Base-by-base conservation (phyloP, 495 filamentous ascomycete species). In the Apodospora peruviana region DNA sequence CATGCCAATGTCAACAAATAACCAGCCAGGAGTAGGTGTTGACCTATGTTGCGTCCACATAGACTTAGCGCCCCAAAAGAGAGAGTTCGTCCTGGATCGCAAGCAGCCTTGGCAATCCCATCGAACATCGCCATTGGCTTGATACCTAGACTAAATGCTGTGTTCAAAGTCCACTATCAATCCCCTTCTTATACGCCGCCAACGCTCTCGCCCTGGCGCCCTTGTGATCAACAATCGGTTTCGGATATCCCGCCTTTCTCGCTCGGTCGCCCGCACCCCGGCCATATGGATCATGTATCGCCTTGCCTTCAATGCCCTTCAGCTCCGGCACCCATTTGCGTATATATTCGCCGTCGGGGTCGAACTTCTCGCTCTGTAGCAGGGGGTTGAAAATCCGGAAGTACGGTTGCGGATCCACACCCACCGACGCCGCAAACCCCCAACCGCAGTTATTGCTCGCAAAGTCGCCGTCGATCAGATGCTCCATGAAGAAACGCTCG, bases 361-460 rank as follows among this genome's bases (percentile, higher is more conserved):
- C 86, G 61, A 86, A 95, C 68, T 84, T 90, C 74, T 91, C 87
- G 58, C 86, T 87, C 71, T 96, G 91, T 48, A 88, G 67, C 17
- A 85, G 55, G 4, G 91, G 91, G 61, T 95, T 96, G 65, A 96
- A 95, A 50, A 96, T 86, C 2, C 88, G 77, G 55, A 96, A 95
- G 57, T 91, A 95, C 0, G 90, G 90, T 68, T 95, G 90, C 2
- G 91, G 88, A 64, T 96, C 90, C 0, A 91, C 89, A 11, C 91
- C 91, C 1, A 87, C 86, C 10, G 77, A 82, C 0, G 84, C 81
- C 14, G 78, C 77, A 62, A 91, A 96, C 0, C 90, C 91, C 91
- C 91, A 95, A 0, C 91, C 91, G 19, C 90, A 88, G 58, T 91
- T 91, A 57, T 96, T 96, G 34, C 81, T 86, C 1, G 90, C 88